Evolutionary conservation across 371 early-diverging fungal genomes (phyloP).

Genomic region (Syncephalis plumigaleata): DNA sequence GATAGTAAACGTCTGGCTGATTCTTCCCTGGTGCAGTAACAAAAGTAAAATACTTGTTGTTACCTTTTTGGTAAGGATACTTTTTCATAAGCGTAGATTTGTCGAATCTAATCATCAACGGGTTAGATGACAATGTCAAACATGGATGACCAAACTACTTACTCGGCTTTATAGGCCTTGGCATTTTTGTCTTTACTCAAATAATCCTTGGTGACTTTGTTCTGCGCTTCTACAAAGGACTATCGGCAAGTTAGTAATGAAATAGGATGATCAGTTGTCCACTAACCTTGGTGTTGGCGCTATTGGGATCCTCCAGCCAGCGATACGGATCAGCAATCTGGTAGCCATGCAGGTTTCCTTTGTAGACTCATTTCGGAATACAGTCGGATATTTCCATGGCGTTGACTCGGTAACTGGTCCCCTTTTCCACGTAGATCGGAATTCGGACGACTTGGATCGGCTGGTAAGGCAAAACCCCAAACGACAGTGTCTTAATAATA

Average conservation of each 20-base stretch:
- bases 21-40: constrained; percentile 38
- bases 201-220: constrained; percentile 10
- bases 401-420: too few species aligned
- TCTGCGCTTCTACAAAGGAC: constrained; percentile 20
- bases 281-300: constrained; percentile 20
- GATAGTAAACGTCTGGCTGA: constrained; percentile 33
- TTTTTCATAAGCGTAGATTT: constrained; percentile 19
- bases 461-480: too few species aligned
- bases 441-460: too few species aligned
- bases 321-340: constrained; percentile 27
- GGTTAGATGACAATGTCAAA: too few species aligned
- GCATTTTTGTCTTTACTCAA: constrained; percentile 15
- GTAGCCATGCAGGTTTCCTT: constrained; percentile 21
- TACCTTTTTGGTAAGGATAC: constrained; percentile 25
- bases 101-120: constrained; percentile 3
- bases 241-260: not conserved
- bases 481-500: too few species aligned
- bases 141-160: not conserved
- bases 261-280: not conserved
- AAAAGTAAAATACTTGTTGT: constrained; percentile 35
- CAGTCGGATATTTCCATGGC: constrained; percentile 15
- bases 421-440: too few species aligned
- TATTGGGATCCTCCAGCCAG: constrained; percentile 32
- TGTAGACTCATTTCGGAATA: constrained; percentile 18
- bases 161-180: constrained; percentile 16